Evolutionary conservation across 306 rosid genomes (phyloP).

Genomic region (Hylodesmum podocarpum): DNA sequence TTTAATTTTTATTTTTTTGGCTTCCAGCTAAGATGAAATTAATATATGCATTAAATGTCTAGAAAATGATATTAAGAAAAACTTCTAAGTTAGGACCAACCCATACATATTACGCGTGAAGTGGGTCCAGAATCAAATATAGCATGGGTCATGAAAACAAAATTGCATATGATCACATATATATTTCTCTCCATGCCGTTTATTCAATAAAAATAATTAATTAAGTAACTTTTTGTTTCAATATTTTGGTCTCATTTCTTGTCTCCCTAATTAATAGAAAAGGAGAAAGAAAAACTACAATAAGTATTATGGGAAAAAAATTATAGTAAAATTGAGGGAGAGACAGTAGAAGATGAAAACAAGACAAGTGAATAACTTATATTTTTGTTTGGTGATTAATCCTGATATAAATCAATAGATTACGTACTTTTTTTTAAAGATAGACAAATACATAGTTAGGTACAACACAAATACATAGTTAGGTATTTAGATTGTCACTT

Average conservation of each 20-base stretch:
- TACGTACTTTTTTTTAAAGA: too few species aligned
- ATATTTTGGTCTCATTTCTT: neutral
- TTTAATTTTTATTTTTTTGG: conserved; percentile 23
- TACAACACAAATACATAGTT: too few species aligned
- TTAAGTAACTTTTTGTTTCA: neutral
- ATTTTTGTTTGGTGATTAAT: too few species aligned
- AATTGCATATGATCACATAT: neutral
- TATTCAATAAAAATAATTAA: neutral
- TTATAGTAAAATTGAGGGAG: too few species aligned
- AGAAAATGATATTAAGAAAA: conserved; percentile 27
- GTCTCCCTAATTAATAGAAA: neutral
- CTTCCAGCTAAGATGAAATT: conserved; percentile 53
- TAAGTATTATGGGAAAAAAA: too few species aligned
- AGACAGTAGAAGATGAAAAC: too few species aligned
- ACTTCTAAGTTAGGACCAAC: conserved; percentile 31
- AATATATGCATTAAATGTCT: conserved; percentile 35
- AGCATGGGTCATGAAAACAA: conserved; percentile 62
- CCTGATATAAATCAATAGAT: too few species aligned
- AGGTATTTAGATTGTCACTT: too few species aligned
- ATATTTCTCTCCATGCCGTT: neutral
- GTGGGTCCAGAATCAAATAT: conserved; percentile 49
- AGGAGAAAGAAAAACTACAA: too few species aligned
- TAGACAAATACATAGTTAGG: too few species aligned
- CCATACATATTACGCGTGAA: conserved; percentile 48
- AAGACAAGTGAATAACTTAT: too few species aligned